These are phyloP conservation scores for Begonia masoniana DNA, from an alignment of 306 rosid genomes.

Conservation along the genomic window DNA sequence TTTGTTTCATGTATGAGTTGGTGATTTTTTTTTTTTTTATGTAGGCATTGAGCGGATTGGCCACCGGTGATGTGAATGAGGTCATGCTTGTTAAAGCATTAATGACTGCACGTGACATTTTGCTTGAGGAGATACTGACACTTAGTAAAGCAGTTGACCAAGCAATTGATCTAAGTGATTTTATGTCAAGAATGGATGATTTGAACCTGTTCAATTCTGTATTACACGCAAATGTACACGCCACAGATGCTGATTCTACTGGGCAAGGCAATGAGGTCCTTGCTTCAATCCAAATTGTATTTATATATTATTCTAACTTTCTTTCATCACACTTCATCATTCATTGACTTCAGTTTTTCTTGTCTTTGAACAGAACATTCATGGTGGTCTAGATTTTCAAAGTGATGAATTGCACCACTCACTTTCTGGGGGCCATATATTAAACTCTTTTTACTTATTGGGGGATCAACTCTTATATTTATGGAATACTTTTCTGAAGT, in stretches of 20 bases:
- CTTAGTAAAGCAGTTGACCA: conserved; percentile 51
- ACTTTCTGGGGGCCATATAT: conserved; percentile 33
- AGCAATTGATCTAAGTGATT: conserved; percentile 50
- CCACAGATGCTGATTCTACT: conserved; percentile 21
- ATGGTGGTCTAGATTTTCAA: conserved; percentile 23
- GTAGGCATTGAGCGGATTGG: conserved; percentile 25
- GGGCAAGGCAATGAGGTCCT: conserved; percentile 81
- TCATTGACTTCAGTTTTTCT: neutral
- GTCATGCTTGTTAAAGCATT: conserved; percentile 47
- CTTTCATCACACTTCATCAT: no score
- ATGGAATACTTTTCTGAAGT: conserved; percentile 65
- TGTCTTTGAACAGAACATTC: conserved; percentile 26
- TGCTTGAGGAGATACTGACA: conserved; percentile 64
- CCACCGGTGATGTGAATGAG: conserved; percentile 29
- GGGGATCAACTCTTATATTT: conserved; percentile 71
- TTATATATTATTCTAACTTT: neutral
- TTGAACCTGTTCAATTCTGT: conserved; percentile 25
- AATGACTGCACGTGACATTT: conserved; percentile 54
- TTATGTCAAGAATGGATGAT: conserved; percentile 49
- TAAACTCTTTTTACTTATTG: conserved; percentile 29
- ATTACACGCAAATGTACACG: conserved; percentile 24
- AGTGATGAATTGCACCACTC: conserved; percentile 30
- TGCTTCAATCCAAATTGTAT: conserved; percentile 23
- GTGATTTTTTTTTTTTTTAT: conserved; percentile 15
- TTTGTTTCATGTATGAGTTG: conserved; percentile 16